Conservation (phyloP, 2,329 filamentous ascomycete genomes). For the Juglanconis juglandina region DNA sequence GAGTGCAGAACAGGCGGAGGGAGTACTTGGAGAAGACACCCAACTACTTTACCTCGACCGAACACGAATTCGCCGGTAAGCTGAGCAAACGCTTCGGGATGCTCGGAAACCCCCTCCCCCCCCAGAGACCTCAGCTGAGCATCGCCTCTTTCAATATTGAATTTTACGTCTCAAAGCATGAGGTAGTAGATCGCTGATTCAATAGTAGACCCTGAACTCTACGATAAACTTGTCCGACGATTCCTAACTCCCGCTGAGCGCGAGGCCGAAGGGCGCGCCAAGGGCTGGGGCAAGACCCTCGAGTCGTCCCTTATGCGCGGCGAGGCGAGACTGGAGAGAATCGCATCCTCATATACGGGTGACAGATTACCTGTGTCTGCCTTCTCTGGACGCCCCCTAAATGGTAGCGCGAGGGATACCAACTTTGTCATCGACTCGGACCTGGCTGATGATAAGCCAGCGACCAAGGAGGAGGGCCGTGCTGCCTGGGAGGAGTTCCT, state of each 20-base stretch:
- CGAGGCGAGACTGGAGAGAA: constrained; percentile 68
- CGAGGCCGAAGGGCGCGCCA: constrained; percentile 66
- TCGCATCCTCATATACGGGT: constrained; percentile 28
- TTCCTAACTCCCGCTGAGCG: constrained; percentile 73
- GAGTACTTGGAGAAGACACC: constrained; percentile 71
- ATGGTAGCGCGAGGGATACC: neutral
- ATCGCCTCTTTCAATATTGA: too few relatives aligned
- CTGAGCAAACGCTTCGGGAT: too few relatives aligned
- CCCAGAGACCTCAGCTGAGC: neutral
- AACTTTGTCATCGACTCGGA: constrained; percentile 42
- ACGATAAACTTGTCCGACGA: constrained; percentile 73
- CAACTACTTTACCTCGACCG: constrained; percentile 61
- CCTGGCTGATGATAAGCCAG: constrained; percentile 42
- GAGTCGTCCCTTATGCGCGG: constrained; percentile 74
- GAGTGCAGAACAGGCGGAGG: constrained; percentile 71
- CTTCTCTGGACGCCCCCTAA: neutral
- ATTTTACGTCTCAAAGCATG: neutral
- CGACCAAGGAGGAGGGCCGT: constrained; percentile 63
- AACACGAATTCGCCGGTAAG: constrained; percentile 55
- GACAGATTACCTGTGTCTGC: constrained; percentile 36
- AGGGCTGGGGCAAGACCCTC: constrained; percentile 75
- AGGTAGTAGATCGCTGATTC: neutral
- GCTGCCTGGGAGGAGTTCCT: constrained; percentile 71
- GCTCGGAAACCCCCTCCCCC: neutral
- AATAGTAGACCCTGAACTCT: constrained; percentile 67